Evolutionary conservation across 2,329 filamentous ascomycete genomes (phyloP).

Genomic region (Calonectria pseudoreteaudii): DNA sequence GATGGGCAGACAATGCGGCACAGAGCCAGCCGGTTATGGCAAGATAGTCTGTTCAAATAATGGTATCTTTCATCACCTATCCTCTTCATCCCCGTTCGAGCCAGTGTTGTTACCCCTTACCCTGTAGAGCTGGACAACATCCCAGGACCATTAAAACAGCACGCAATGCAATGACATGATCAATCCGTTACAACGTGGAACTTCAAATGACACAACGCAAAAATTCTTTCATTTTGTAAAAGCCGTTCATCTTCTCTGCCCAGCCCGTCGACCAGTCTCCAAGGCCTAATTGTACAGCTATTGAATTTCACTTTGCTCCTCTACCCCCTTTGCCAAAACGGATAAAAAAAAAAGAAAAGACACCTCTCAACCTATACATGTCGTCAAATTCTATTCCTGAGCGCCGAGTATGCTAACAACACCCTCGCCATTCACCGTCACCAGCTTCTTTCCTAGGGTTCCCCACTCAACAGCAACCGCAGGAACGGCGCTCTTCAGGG

Average conservation of each 20-base stretch:
- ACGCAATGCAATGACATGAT: background rate
- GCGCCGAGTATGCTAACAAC: conserved; percentile 76
- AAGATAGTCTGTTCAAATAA: too few species aligned
- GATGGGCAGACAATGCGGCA: background rate
- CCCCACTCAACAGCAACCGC: conserved; percentile 85
- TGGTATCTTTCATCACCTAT: too few species aligned
- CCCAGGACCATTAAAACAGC: too few species aligned
- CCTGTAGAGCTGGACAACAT: too few species aligned
- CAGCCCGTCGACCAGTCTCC: conserved; percentile 22
- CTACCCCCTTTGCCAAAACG: background rate
- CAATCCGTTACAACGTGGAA: background rate
- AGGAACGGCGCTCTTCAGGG: conserved; percentile 79
- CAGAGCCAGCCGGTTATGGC: too few species aligned
- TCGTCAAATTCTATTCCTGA: conserved; percentile 54
- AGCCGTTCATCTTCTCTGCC: conserved; percentile 13
- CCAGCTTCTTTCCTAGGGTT: conserved; percentile 76
- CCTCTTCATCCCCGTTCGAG: too few species aligned
- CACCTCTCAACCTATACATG: background rate
- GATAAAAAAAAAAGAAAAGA: conserved; percentile 3
- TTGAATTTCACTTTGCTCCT: conserved; percentile 21
- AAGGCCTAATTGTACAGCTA: conserved; percentile 26
- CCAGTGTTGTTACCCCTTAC: too few species aligned
- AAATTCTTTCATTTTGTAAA: conserved; percentile 23
- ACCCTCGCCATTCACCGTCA: conserved; percentile 81
- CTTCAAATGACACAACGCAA: background rate